These are phyloP conservation scores for Clathrus columnatus DNA, from an alignment of 768 basidiomycete genomes.

Conservation along the genomic window DNA sequence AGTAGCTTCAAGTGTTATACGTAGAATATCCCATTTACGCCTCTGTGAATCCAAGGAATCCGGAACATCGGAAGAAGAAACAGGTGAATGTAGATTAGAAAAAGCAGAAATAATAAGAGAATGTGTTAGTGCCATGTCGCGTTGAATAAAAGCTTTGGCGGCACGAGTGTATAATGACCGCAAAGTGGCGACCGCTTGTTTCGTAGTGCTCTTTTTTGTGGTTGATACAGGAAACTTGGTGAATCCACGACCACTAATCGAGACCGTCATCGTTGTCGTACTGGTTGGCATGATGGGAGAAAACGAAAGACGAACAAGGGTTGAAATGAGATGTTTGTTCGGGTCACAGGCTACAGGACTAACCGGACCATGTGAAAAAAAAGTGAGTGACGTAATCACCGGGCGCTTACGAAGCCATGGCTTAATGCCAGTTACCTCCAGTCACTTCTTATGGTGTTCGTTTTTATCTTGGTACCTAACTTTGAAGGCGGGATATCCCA, in stretches of 20 bases:
- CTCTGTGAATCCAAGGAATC: constrained; percentile 40
- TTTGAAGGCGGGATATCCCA: too few relatives aligned
- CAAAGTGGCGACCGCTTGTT: constrained; percentile 31
- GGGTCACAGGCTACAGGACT: neutral
- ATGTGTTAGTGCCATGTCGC: constrained; percentile 58
- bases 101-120: constrained; percentile 64
- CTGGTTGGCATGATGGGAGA: constrained; percentile 7
- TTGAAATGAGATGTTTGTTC: neutral
- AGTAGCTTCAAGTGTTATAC: constrained; percentile 74
- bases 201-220: neutral
- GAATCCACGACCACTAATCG: neutral
- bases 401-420: neutral
- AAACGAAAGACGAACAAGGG: neutral
- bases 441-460: too few relatives aligned
- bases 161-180: constrained; percentile 71
- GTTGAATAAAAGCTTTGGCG: constrained; percentile 68
- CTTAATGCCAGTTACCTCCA: too few relatives aligned
- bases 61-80: constrained; percentile 29
- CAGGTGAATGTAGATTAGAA: constrained; percentile 36
- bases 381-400: neutral
- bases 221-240: constrained; percentile 4
- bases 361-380: neutral
- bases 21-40: constrained; percentile 80
- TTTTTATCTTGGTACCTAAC: too few relatives aligned
- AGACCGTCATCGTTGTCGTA: constrained; percentile 2